Conservation (phyloP, 225 moss, liverwort and hornwort species). For the Neckera pumila region DNA sequence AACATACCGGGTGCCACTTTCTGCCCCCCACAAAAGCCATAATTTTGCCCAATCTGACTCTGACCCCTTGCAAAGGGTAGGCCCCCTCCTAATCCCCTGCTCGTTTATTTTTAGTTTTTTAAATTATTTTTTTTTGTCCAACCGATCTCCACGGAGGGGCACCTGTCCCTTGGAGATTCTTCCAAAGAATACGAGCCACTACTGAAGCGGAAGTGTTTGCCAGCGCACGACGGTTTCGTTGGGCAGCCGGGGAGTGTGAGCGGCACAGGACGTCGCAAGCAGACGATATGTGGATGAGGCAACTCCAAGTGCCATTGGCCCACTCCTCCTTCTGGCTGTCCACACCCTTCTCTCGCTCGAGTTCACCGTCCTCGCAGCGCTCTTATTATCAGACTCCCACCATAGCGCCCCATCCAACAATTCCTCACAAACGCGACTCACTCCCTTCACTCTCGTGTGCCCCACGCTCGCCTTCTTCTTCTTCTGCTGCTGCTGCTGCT, state of each 20-base stretch:
- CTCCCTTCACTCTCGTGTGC: background rate
- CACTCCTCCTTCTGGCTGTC: background rate
- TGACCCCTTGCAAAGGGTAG: too few species aligned
- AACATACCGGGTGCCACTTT: background rate
- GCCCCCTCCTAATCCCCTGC: too few species aligned
- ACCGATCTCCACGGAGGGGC: background rate
- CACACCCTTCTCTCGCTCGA: background rate
- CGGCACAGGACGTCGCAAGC: background rate
- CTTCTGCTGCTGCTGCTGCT: too few species aligned
- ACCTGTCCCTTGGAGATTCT: background rate
- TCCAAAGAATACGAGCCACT: background rate
- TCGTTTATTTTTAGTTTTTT: too few species aligned
- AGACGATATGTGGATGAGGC: conserved; percentile 14
- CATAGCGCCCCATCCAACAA: background rate
- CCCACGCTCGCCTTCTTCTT: background rate
- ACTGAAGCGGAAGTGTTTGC: background rate
- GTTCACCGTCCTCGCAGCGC: background rate
- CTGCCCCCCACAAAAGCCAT: accelerated
- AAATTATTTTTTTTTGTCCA: background rate
- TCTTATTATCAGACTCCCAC: background rate
- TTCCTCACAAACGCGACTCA: background rate
- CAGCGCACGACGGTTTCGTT: background rate
- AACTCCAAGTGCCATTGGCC: background rate
- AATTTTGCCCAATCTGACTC: background rate
- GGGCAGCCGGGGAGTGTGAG: background rate